These are phyloP conservation scores for Teunomyces cretensis DNA, from an alignment of 805 yeast genomes.

Conservation along the genomic window DNA sequence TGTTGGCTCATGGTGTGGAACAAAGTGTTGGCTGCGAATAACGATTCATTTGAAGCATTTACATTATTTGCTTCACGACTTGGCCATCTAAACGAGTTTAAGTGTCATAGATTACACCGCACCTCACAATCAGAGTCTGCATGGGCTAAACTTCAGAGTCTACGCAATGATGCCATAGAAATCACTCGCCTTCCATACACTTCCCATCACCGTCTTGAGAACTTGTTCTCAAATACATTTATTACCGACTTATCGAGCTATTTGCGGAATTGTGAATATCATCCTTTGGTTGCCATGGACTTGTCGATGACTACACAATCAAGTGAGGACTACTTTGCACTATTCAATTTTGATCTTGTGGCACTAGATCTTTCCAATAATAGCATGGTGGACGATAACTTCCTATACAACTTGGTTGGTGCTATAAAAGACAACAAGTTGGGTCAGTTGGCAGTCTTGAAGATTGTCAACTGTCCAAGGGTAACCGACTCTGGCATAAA, in stretches of 20 bases:
- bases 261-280: conserved; percentile 15
- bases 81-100: conserved; percentile 17
- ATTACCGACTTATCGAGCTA: conserved; percentile 20
- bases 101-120: conserved; percentile 19
- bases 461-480: conserved; percentile 21
- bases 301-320: conserved; percentile 18
- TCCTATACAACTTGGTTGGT: conserved; percentile 22
- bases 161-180: conserved; percentile 13
- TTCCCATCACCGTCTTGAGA: conserved; percentile 34
- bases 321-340: conserved; percentile 21
- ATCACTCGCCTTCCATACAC: conserved; percentile 14
- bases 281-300: conserved; percentile 26
- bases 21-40: conserved; percentile 18
- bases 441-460: conserved; percentile 20
- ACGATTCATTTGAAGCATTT: conserved; percentile 32
- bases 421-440: conserved; percentile 17
- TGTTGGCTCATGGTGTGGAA: conserved; percentile 37
- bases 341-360: conserved; percentile 27
- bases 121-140: background rate
- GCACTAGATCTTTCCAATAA: conserved; percentile 29
- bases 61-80: conserved; percentile 26
- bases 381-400: conserved; percentile 29
- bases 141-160: conserved; percentile 4
- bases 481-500: background rate
- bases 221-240: conserved; percentile 29